Evolutionary conservation across 345 rosid genomes (phyloP).

Genomic region (Triadica sebifera): DNA sequence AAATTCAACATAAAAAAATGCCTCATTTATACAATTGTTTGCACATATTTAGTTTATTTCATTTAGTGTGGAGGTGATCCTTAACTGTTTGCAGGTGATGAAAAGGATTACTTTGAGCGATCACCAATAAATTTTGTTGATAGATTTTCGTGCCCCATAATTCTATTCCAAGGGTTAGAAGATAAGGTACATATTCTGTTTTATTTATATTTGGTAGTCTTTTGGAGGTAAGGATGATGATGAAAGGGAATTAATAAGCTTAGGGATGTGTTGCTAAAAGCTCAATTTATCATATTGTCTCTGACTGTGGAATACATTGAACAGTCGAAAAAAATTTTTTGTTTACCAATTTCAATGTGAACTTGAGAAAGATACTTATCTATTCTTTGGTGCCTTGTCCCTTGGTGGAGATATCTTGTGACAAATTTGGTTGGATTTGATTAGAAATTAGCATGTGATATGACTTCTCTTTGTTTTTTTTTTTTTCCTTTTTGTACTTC

Average conservation of each 20-base stretch:
- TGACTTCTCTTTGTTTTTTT: too few relatives aligned
- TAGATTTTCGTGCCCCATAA: constrained; percentile 88
- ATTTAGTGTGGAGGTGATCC: constrained; percentile 15
- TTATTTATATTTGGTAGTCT: background rate
- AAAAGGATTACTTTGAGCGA: constrained; percentile 66
- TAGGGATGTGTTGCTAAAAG: background rate
- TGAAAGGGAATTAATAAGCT: background rate
- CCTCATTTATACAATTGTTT: background rate
- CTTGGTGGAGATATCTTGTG: background rate
- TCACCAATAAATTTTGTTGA: constrained; percentile 84
- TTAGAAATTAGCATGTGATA: too few relatives aligned
- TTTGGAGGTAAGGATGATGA: constrained; percentile 3
- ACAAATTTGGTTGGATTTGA: background rate
- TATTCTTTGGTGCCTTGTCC: background rate
- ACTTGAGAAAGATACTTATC: background rate
- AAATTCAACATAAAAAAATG: constrained; percentile 21
- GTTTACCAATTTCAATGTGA: background rate
- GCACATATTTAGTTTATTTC: constrained; percentile 5
- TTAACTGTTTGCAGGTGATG: constrained; percentile 53
- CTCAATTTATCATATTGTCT: background rate
- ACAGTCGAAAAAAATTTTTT: background rate
- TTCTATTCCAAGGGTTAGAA: constrained; percentile 91
- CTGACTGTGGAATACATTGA: background rate
- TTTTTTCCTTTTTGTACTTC: background rate
- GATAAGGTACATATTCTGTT: constrained; percentile 60